Conservation (phyloP, 2,329 filamentous ascomycete species). For the Arthrobotrys sinensis region DNA sequence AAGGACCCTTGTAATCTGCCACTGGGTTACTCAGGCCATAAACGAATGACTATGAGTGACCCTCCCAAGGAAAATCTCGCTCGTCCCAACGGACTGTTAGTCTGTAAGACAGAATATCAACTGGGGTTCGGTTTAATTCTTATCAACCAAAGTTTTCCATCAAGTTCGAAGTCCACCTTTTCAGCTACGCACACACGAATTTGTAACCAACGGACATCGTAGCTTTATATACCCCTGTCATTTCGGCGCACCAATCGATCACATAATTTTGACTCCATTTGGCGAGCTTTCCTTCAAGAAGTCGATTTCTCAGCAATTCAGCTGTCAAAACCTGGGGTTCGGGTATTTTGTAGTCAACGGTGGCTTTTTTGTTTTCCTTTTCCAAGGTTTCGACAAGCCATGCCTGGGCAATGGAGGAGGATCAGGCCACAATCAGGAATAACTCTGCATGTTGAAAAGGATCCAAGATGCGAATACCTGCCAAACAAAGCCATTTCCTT, state of each 20-base stretch:
- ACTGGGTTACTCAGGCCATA: constrained; percentile 51
- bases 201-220: neutral
- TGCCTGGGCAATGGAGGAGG: constrained; percentile 1
- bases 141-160: constrained; percentile 1
- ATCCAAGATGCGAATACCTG: constrained; percentile 13
- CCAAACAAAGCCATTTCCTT: constrained; percentile 7
- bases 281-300: constrained; percentile 29
- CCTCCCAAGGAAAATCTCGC: constrained; percentile 17
- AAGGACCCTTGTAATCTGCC: constrained; percentile 6
- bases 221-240: constrained; percentile 16
- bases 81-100: constrained; percentile 33
- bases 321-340: constrained; percentile 18
- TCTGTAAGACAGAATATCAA: neutral
- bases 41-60: constrained; percentile 53
- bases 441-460: constrained; percentile 10
- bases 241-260: constrained; percentile 16
- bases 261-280: constrained; percentile 45
- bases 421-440: constrained; percentile 60
- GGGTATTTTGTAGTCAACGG: neutral
- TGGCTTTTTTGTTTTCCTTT: constrained; percentile 15
- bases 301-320: constrained; percentile 49
- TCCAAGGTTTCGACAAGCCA: constrained; percentile 1
- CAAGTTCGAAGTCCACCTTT: neutral
- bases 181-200: neutral
- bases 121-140: constrained; percentile 4